Conservation (phyloP, 352 stramenopile species). For the Albugo laibachii region DNA sequence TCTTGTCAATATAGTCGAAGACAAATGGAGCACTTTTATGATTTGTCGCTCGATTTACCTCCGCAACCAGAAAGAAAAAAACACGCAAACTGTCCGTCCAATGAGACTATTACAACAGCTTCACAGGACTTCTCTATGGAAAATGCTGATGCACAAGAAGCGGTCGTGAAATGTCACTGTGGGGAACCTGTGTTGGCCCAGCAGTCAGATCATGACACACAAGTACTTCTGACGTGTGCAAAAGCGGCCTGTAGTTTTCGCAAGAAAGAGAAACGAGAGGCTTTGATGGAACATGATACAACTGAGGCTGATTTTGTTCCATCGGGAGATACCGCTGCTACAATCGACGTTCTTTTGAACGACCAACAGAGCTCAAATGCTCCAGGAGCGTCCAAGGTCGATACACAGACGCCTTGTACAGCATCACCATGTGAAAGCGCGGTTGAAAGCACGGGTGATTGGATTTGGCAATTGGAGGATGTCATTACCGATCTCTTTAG, state of each 20-base stretch:
- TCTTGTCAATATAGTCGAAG: constrained; percentile 62
- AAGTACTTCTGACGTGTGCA: not conserved
- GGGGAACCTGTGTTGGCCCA: not conserved
- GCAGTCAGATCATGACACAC: not conserved
- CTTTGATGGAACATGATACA: not conserved
- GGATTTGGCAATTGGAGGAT: constrained; percentile 15
- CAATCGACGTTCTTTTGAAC: too few species aligned
- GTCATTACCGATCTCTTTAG: constrained; percentile 66
- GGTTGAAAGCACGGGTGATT: too few species aligned
- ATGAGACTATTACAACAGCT: not conserved
- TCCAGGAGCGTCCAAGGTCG: not conserved
- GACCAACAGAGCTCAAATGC: not conserved
- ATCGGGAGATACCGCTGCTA: too few species aligned
- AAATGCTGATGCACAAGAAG: not conserved
- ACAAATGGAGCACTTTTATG: constrained; percentile 64
- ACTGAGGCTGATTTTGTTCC: not conserved
- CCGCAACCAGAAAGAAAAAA: constrained; percentile 9
- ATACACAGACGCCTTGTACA: not conserved
- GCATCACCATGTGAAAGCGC: not conserved
- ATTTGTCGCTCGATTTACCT: constrained; percentile 72
- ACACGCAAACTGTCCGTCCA: not conserved
- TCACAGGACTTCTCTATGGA: too few species aligned
- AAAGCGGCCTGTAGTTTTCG: not conserved
- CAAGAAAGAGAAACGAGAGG: not conserved
- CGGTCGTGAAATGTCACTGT: not conserved